Conservation (phyloP, 129 eudicot species). For the Tanacetum coccineum region DNA sequence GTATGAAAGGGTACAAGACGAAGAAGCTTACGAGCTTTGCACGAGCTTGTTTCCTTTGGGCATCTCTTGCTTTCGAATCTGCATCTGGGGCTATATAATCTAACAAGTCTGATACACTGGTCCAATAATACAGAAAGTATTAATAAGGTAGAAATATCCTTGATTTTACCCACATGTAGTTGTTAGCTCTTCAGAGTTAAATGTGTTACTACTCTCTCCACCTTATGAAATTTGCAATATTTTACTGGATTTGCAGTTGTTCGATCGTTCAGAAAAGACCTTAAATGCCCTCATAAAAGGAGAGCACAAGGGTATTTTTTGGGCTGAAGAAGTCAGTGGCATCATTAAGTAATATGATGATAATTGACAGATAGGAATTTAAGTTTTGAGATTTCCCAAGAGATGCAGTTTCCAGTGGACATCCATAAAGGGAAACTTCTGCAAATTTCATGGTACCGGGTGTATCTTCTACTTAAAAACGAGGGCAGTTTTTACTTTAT, state of each 20-base stretch:
- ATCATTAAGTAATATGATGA: background rate
- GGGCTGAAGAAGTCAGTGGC: background rate
- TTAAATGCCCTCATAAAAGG: background rate
- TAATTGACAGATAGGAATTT: background rate
- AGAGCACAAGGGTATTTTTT: background rate
- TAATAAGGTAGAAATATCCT: background rate
- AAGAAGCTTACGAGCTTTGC: slow-evolving; percentile 55
- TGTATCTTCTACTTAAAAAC: background rate
- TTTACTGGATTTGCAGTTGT: background rate
- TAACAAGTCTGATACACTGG: slow-evolving; percentile 90
- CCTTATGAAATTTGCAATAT: background rate
- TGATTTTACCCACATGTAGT: background rate
- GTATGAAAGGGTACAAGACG: background rate
- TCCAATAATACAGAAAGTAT: slow-evolving; percentile 14
- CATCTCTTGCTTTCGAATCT: slow-evolving; percentile 81
- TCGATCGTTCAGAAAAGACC: background rate
- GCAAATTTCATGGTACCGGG: background rate
- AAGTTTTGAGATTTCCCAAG: too few species aligned
- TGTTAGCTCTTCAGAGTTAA: background rate
- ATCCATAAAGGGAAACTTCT: background rate
- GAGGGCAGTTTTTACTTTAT: background rate
- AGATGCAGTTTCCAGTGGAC: background rate
- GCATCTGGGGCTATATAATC: slow-evolving; percentile 95
- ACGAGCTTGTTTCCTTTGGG: slow-evolving; percentile 96
- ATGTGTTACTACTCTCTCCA: background rate